A percentile compares a stretch with the other conserved stretches of the same genome.
phyloP scores from a whole-genome alignment of 441 rosid species.

The Hura crepitans region DNA sequence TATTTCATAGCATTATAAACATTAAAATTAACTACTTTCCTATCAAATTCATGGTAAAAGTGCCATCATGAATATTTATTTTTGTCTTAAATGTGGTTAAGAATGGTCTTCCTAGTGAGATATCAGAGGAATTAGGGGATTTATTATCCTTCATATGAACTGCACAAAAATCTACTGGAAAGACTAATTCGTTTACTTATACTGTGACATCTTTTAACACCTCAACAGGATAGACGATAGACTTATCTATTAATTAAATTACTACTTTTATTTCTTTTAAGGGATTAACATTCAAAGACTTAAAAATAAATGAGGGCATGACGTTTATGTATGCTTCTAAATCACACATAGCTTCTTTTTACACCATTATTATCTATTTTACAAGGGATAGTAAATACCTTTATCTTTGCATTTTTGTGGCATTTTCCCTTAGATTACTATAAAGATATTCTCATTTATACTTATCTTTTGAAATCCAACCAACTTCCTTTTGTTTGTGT shows the following conservation, averaged over 20 bases:
- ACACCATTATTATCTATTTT: background rate
- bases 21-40: background rate
- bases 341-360: background rate
- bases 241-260: background rate
- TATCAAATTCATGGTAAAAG: background rate
- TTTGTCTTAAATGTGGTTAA: background rate
- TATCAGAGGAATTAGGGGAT: background rate
- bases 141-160: background rate
- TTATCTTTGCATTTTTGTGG: background rate
- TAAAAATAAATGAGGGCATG: background rate
- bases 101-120: background rate
- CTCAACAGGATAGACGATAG: background rate
- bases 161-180: background rate
- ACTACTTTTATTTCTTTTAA: background rate
- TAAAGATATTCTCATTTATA: background rate
- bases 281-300: background rate
- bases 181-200: background rate
- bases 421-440: background rate
- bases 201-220: background rate
- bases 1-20: background rate
- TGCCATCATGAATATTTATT: background rate
- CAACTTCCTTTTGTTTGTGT: background rate
- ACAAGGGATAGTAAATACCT: background rate
- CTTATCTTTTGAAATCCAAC: background rate
- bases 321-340: background rate